Evolutionary conservation across 768 basidiomycete species (phyloP), one percentile per base, ranked within the genome.

Genomic region (Boletus speciosus): DNA sequence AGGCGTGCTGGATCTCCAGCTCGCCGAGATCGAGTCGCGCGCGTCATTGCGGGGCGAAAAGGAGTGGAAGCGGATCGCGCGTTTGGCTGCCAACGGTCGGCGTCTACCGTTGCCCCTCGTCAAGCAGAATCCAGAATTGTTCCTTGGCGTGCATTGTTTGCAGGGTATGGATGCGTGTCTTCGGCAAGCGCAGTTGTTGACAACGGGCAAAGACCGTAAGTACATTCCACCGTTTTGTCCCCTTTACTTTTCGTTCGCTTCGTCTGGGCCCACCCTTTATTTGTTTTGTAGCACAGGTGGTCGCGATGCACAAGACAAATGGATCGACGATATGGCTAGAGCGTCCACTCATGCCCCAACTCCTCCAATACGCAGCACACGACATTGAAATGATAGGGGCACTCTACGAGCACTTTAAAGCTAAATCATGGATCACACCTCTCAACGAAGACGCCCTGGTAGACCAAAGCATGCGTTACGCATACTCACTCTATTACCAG

Each of bases 351-450:
- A n/a, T 63, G 6, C 38, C 66, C 1, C 62, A 66, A 14, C 68
- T 78, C 31, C 65, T 76, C 25, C 62, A 65, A 16, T 78, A 78
- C 35, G 76, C 77, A 3, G 74, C 76, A 6, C 71, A 72, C 55
- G 77, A 78, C 61, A 71, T 77, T 44, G 65, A 67, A 31, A 66
- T 76, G 54, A 72, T 78, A 49, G 66, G 61, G 11, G 55, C 62
- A 2, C 66, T 78, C 23, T 73, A 73, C 59, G 60, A 65, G 6
- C 59, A 70, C 44, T 77, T 78, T 52, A 56, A 56, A 9, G 12
- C 56, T 35, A n/a, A 53, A 8, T 47, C 48, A 0, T 69, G 68
- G 66, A 66, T 69, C 48, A 70, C 59, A 0, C 21, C 46, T 1
- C 3, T 3, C 40, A 64, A 60, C 21, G 57, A 62, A 12, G 53